Base-by-base conservation (phyloP, 176 grass and related monocot genomes). In the Rhipidocladum racemiflorum region DNA sequence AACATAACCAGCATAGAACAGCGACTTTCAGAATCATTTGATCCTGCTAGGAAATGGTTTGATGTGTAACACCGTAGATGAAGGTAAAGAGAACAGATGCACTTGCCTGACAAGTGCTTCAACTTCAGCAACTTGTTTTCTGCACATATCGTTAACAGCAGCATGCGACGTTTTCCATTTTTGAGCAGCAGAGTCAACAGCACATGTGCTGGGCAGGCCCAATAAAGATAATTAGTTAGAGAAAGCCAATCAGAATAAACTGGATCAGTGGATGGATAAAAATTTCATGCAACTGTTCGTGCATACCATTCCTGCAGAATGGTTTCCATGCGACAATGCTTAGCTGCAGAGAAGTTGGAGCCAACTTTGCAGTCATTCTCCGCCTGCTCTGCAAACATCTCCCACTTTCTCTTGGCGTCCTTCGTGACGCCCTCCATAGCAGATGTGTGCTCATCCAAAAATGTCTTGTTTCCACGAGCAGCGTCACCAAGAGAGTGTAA, bases 401-500 rank as follows among this genome's bases (percentile, higher is more conserved):
- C 93, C 97, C 97, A 99, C 80, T 99, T 99, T 82, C 97, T 93
- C 79, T 99, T 99, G 48, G 91, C 87, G 63, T 99, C 93, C 55
- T 89, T 90, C 3, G 91, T 96, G 54, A 88, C 91, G 9, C 81
- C 78, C 30, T 99, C 85, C 69, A 99, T 76, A 12, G 74, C 61
- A 14, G 83, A 85, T 35, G 86, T 88, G 18, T 96, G 91, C 69
- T 99, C 86, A 59, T 99, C 93, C 24, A 93, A 60, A 83, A 90
- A 91, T 74, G 65, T 77, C 72, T 96, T 95, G 54, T 85, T 88
- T 78, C 89, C 91, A 44, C 84, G 65, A 28, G 93, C 93, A 74
- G 85, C 80, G 50, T 90, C 89, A 32, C 79, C 91, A 25, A 99
- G 79, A 70, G 82, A 76, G 68, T 76, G 88, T 43, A 99, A 76